Evolutionary conservation across 2,329 filamentous ascomycete species (phyloP).

Genomic region (Hypoxylon sp.): DNA sequence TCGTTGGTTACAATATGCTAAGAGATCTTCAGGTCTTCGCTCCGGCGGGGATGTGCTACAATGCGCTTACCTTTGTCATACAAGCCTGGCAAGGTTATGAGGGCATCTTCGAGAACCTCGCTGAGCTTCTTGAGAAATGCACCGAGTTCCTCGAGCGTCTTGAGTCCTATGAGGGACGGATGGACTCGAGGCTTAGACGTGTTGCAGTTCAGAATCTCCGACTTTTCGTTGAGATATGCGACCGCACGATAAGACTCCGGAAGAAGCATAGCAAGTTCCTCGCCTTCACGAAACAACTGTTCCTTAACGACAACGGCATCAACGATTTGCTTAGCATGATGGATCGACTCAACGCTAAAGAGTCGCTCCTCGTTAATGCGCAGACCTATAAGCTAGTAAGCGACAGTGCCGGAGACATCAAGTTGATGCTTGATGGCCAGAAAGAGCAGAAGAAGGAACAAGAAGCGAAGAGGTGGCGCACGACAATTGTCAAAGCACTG

Average conservation of each 20-base stretch:
- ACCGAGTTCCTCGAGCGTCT: conserved; percentile 55
- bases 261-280: conserved; percentile 52
- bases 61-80: conserved; percentile 57
- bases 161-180: conserved; percentile 53
- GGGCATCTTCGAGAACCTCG: conserved; percentile 55
- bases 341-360: conserved; percentile 55
- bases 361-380: conserved; percentile 54
- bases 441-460: conserved; percentile 54
- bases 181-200: conserved; percentile 54
- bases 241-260: conserved; percentile 52
- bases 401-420: conserved; percentile 53
- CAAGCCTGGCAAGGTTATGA: conserved; percentile 56
- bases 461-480: conserved; percentile 53
- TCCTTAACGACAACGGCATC: conserved; percentile 56
- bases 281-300: conserved; percentile 55
- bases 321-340: conserved; percentile 54
- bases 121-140: conserved; percentile 54
- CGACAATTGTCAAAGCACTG: conserved; percentile 50
- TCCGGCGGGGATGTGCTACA: conserved; percentile 55
- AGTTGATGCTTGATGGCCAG: conserved; percentile 52
- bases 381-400: conserved; percentile 56
- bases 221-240: conserved; percentile 57
- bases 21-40: conserved; percentile 52
- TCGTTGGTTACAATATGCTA: conserved; percentile 13
- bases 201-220: conserved; percentile 56